A percentile compares a stretch with the other conserved stretches of the same genome.
These are phyloP conservation scores for Aureobasidium musti DNA, from an alignment of 2,329 filamentous ascomycete species.

Conservation along the genomic window DNA sequence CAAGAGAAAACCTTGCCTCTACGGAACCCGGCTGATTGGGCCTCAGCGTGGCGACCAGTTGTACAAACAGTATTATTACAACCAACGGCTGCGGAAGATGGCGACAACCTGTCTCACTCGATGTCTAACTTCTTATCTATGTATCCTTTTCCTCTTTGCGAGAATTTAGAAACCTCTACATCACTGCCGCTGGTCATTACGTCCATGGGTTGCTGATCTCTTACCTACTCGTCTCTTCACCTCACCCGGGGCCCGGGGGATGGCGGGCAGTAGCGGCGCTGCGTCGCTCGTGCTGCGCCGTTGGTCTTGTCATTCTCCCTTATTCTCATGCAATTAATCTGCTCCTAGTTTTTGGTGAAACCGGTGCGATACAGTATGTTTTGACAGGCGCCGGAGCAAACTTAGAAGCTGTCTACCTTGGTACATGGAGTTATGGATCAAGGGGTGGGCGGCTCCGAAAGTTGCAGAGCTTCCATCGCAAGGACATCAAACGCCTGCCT, in stretches of 20 bases:
- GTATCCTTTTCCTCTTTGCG: slow-evolving; percentile 7
- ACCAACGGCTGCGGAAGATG: slow-evolving; percentile 23
- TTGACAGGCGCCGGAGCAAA: slow-evolving; percentile 24
- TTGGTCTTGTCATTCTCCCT: slow-evolving; percentile 12
- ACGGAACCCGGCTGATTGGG: slow-evolving; percentile 15
- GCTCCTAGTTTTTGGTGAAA: not conserved
- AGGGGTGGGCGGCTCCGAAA: not conserved
- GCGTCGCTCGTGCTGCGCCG: not conserved
- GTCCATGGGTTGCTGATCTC: slow-evolving; percentile 15
- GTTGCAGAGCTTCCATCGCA: slow-evolving; percentile 5
- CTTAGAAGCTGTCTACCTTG: slow-evolving; percentile 11
- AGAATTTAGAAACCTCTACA: slow-evolving; percentile 8
- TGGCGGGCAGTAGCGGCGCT: not conserved
- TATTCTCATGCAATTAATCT: slow-evolving; percentile 13
- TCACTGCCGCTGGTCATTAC: slow-evolving; percentile 15
- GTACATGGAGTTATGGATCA: slow-evolving; percentile 11
- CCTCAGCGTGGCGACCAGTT: slow-evolving; percentile 20
- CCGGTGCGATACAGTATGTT: not conserved
- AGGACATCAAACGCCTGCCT: slow-evolving; percentile 20
- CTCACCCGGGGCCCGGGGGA: slow-evolving; percentile 2
- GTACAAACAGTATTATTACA: slow-evolving; percentile 23
- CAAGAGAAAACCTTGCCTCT: slow-evolving; percentile 4
- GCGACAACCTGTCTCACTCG: slow-evolving; percentile 22
- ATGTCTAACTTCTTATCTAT: slow-evolving; percentile 21
- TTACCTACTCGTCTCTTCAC: not conserved